These are phyloP conservation scores for Cyberlindnera americana DNA, from an alignment of 805 yeast species.

Conservation along the genomic window DNA sequence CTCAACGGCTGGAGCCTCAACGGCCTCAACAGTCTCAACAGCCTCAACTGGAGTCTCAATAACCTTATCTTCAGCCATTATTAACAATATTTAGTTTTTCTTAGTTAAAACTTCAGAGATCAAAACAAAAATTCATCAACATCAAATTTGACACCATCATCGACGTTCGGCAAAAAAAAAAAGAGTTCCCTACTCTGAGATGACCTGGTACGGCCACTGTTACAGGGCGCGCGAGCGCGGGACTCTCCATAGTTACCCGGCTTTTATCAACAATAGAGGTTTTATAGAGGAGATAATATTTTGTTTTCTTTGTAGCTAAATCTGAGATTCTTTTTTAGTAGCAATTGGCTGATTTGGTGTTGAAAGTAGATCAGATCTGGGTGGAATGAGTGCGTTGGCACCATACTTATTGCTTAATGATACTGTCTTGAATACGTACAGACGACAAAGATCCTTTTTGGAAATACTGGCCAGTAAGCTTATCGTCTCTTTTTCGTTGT, in stretches of 20 bases:
- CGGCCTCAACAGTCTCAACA: slow-evolving; percentile 1
- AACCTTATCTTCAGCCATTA: slow-evolving; percentile 8
- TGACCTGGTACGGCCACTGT: slow-evolving; percentile 3
- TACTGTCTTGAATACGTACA: not conserved
- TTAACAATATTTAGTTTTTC: not conserved
- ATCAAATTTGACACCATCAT: not conserved
- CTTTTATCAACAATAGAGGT: too few species aligned
- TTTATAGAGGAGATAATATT: too few species aligned
- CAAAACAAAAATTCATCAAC: not conserved
- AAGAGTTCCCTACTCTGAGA: not conserved
- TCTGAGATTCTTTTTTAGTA: too few species aligned
- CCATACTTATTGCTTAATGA: too few species aligned
- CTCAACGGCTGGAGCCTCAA: not conserved
- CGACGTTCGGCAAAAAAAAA: not conserved
- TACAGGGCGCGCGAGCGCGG: not conserved
- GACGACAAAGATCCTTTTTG: not conserved
- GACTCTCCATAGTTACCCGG: slow-evolving; percentile 2
- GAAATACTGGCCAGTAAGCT: slow-evolving; percentile 1
- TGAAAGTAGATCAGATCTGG: too few species aligned
- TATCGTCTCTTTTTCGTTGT: not conserved
- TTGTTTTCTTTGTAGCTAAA: too few species aligned
- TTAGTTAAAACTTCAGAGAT: not conserved
- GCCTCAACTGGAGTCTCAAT: slow-evolving; percentile 11
- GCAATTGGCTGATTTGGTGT: too few species aligned
- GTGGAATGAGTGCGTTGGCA: too few species aligned